phyloP scores from a whole-genome alignment of 345 rosid species.

The Lepidium aucheri region DNA sequence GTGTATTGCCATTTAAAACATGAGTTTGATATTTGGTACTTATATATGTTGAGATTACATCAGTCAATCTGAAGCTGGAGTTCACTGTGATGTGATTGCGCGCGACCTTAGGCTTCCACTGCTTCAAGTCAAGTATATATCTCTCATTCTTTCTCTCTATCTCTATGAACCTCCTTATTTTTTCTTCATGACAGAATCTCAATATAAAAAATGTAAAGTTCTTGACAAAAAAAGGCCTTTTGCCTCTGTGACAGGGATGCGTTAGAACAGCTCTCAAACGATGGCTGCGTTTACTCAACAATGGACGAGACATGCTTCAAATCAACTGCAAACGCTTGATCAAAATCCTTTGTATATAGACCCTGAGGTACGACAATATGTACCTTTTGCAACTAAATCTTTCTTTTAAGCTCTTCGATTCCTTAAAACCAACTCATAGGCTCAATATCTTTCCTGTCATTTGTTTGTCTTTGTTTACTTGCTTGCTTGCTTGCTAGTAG shows the following conservation, averaged over 20 bases:
- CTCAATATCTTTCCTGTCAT: neutral
- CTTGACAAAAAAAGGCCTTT: too few species aligned
- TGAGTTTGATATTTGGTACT: neutral
- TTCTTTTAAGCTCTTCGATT: neutral
- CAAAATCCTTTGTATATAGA: conserved; percentile 4
- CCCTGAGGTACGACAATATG: neutral
- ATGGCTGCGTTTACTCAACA: conserved; percentile 59
- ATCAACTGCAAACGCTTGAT: conserved; percentile 55
- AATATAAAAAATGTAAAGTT: neutral
- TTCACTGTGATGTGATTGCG: conserved; percentile 45
- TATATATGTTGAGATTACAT: neutral
- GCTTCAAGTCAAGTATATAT: conserved; percentile 54
- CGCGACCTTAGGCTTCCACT: conserved; percentile 48
- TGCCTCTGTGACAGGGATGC: too few species aligned
- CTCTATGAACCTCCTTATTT: neutral
- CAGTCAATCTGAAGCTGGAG: conserved; percentile 62
- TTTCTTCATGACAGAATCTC: neutral
- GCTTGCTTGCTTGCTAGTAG: neutral
- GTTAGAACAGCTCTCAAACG: conserved; percentile 42
- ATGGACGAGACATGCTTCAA: conserved; percentile 60
- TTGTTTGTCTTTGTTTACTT: neutral
- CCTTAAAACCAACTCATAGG: neutral
- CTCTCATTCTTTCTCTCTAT: neutral
- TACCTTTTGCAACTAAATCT: neutral
- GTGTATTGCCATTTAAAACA: neutral